Base-by-base conservation (phyloP, 164 flowering plant genomes). In the Chimonanthus salicifolius region DNA sequence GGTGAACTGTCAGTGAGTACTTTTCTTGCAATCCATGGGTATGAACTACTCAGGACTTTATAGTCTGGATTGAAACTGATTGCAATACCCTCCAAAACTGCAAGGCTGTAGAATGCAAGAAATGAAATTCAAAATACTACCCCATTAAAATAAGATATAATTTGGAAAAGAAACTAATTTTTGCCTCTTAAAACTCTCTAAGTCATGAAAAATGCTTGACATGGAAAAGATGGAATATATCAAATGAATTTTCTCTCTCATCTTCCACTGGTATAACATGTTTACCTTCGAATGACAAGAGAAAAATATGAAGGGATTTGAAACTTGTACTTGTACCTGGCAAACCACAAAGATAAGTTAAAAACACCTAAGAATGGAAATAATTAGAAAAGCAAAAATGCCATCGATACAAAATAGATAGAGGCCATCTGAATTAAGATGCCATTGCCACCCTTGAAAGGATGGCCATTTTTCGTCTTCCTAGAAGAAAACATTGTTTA, bases 21-120 rank as follows among this genome's bases (percentile, higher is more conserved):
- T 81, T 93, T 95, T 78, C 90, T 82, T 54, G 99, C 99, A 86
- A 95, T 95, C 97, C 97, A 95, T 54, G 99, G 99, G 77, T 95
- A 95, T 69, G 98, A 88, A 81, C 94, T 90, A 49, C 99, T 88
- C 80, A 95, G 78, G 64, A 95, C 97, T 84, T 95, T 95, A 85
- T 95, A 95, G 70, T 89, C 78, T 67, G 94, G 98, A 71, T 93
- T 75, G 58, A 82, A 75, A 80, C 87, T 79, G 46, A 93, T 80
- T 46, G 99, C 99, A 78, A 95, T 90, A 58, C 99, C 99, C 85
- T 95, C 99, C 79, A 95, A 76, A 68, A 95, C 99, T 73, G 97
- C 98, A 79, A 95, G 94, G 79, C 99, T 95, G 83, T 63, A 64
- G 81, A 33, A 78, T 20, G 43, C 46, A 66, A 73, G 54, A 63